Conservation (phyloP, 805 yeast genomes). For the Maudiozyma serrabonitensis region DNA sequence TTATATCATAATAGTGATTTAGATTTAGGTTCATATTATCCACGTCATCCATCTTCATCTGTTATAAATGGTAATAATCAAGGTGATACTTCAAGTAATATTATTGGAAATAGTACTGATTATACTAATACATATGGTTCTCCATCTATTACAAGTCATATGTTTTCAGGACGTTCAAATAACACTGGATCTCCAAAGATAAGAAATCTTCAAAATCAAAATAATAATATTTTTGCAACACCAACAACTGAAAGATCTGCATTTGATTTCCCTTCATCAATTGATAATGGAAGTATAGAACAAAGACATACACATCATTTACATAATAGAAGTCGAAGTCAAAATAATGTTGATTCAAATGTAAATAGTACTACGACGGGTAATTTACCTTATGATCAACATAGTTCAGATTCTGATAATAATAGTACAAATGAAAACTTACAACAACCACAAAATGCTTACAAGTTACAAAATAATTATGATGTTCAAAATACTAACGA, state of each 20-base stretch:
- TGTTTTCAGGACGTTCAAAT: neutral
- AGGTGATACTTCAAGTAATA: neutral
- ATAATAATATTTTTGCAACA: slow-evolving; percentile 5
- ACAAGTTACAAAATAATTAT: slow-evolving; percentile 6
- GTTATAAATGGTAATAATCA: neutral
- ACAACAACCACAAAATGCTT: neutral
- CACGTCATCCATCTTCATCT: slow-evolving; percentile 8
- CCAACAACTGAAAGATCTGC: slow-evolving; percentile 5
- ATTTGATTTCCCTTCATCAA: neutral
- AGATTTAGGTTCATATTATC: slow-evolving; percentile 25
- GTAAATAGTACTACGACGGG: neutral
- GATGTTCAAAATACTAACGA: slow-evolving; percentile 13
- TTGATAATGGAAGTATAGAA: neutral
- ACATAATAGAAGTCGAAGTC: slow-evolving; percentile 1
- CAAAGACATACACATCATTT: neutral
- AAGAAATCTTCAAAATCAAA: slow-evolving; percentile 1
- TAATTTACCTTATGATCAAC: neutral
- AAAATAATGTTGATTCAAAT: neutral
- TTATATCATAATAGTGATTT: slow-evolving; percentile 12
- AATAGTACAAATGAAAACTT: too few species aligned
- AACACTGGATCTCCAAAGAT: neutral
- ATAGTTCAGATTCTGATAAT: neutral
- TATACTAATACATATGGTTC: neutral
- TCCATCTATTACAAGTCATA: neutral
- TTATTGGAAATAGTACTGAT: neutral